These are phyloP conservation scores for Acanthamoeba lenticulata DNA, from an alignment of 208 protist genomes.

Conservation along the genomic window DNA sequence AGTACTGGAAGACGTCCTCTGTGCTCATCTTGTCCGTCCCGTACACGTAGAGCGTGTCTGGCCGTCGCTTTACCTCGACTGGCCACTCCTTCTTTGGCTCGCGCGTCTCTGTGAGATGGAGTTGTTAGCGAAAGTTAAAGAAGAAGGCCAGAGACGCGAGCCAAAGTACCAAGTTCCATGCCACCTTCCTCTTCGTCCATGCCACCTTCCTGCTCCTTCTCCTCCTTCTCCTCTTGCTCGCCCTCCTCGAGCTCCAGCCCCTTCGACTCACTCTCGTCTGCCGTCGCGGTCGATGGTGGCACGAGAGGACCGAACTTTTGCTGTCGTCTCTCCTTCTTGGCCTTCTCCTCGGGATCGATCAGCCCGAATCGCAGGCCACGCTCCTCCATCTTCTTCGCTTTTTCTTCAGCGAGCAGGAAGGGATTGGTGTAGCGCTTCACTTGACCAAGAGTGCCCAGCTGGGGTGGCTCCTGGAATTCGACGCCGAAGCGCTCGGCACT, in stretches of 20 bases:
- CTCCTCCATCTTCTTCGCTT: not conserved
- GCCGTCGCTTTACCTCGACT: not conserved
- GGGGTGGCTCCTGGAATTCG: not conserved
- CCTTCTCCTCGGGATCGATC: conserved; percentile 10
- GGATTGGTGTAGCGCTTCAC: conserved; percentile 21
- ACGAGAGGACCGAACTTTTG: not conserved
- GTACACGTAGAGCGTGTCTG: not conserved
- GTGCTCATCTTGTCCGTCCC: conserved; percentile 27
- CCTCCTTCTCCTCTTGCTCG: not conserved
- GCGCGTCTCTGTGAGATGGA: not conserved
- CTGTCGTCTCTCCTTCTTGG: not conserved
- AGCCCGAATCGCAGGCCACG: not conserved
- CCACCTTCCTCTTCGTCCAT: not conserved
- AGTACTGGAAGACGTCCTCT: not conserved
- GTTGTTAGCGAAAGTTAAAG: too few relatives aligned
- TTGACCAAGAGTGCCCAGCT: not conserved
- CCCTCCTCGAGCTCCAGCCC: not conserved
- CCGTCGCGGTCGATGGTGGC: not conserved
- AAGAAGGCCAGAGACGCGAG: too few relatives aligned
- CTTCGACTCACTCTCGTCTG: not conserved
- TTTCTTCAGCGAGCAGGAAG: not conserved
- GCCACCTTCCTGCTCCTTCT: not conserved
- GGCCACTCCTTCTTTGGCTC: not conserved
- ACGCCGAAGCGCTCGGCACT: conserved; percentile 10
- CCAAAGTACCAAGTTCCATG: not conserved